Evolutionary conservation across 2,329 filamentous ascomycete species (phyloP).

Genomic region (Akanthomyces dipterigenus): DNA sequence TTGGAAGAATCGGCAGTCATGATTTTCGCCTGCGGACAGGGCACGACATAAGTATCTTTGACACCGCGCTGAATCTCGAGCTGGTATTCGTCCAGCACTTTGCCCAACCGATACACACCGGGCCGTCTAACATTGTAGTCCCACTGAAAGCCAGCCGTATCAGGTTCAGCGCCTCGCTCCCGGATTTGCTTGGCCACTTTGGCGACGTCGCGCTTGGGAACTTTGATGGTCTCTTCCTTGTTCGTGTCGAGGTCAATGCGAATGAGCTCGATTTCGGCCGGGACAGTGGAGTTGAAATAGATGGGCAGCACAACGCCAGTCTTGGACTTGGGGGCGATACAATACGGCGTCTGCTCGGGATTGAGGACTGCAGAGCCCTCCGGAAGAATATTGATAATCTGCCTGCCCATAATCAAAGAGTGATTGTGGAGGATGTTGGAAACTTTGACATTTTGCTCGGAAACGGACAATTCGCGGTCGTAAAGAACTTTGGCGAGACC

Average conservation of each 20-base stretch:
- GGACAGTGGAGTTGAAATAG: slow-evolving; percentile 87
- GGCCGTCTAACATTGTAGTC: slow-evolving; percentile 74
- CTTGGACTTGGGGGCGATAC: slow-evolving; percentile 59
- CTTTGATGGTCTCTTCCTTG: slow-evolving; percentile 69
- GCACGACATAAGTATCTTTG: slow-evolving; percentile 75
- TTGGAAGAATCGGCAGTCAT: slow-evolving; percentile 54
- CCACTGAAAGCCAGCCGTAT: slow-evolving; percentile 57
- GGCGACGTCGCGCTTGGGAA: slow-evolving; percentile 67
- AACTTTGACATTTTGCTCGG: slow-evolving; percentile 86
- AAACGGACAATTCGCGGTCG: slow-evolving; percentile 86
- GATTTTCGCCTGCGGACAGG: slow-evolving; percentile 75
- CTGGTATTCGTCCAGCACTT: slow-evolving; percentile 88
- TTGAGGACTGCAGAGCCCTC: slow-evolving; percentile 93
- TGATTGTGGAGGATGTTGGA: slow-evolving; percentile 83
- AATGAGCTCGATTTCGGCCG: slow-evolving; percentile 80
- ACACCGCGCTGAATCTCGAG: slow-evolving; percentile 76
- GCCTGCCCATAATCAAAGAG: slow-evolving; percentile 88
- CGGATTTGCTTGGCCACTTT: slow-evolving; percentile 63
- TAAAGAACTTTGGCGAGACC: slow-evolving; percentile 75
- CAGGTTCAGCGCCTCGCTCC: slow-evolving; percentile 57
- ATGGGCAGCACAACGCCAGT: slow-evolving; percentile 67
- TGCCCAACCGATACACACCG: slow-evolving; percentile 77
- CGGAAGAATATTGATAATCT: slow-evolving; percentile 95
- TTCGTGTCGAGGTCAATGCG: slow-evolving; percentile 79
- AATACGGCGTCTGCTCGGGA: slow-evolving; percentile 72